Percentiles rank a stretch among this genome's conserved stretches.
Evolutionary conservation across 1,284 basidiomycete genomes (phyloP).

Genomic region (Leccinum angustisporum): DNA sequence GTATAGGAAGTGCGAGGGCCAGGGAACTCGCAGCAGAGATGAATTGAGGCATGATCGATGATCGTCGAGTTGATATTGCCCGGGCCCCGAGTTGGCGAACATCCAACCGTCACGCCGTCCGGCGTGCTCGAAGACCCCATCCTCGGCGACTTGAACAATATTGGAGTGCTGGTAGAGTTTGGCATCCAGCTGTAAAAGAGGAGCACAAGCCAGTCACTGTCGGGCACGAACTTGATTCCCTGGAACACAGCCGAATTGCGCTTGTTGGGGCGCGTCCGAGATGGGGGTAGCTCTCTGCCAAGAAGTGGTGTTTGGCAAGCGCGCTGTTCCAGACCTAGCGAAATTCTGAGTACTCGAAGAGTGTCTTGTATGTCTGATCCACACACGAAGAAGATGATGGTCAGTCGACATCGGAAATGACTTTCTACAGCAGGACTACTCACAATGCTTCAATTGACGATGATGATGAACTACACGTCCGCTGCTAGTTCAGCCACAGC

Average conservation of each 20-base stretch:
- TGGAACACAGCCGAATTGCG: too few species aligned
- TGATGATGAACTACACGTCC: background rate
- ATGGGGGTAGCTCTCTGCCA: conserved; percentile 27
- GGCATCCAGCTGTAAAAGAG: conserved; percentile 31
- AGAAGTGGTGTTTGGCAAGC: conserved; percentile 20
- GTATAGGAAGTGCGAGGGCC: too few species aligned
- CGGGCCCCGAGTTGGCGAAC: too few species aligned
- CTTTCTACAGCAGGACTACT: conserved; percentile 4
- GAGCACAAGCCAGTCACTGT: conserved; percentile 4
- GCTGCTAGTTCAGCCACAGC: too few species aligned
- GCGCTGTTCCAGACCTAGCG: conserved; percentile 24
- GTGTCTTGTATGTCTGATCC: conserved; percentile 28
- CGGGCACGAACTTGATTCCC: too few species aligned
- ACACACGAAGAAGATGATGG: background rate
- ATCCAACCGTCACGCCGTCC: too few species aligned
- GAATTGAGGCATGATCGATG: too few species aligned
- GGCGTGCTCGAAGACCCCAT: background rate
- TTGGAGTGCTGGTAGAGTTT: conserved; percentile 24
- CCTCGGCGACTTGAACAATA: conserved; percentile 17
- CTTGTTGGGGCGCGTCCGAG: too few species aligned
- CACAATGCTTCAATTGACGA: conserved; percentile 26
- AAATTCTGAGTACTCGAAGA: conserved; percentile 24
- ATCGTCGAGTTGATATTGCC: too few species aligned
- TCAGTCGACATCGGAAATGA: background rate
- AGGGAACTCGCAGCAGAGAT: too few species aligned